Base-by-base conservation (phyloP, 139 green algal genomes). In the Haematococcus sp. region DNA sequence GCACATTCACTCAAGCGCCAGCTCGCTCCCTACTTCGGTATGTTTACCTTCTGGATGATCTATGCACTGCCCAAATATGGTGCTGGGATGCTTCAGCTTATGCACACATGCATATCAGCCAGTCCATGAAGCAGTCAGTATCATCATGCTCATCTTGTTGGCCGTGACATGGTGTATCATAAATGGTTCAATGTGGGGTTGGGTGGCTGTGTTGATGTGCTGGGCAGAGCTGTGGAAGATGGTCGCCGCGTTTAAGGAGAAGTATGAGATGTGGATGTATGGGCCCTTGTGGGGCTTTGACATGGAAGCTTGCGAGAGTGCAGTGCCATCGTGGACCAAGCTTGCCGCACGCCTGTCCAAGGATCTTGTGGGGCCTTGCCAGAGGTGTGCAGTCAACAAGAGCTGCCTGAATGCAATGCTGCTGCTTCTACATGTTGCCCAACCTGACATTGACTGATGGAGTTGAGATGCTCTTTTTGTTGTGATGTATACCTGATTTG, bases 221-320 rank as follows among this genome's bases (percentile, higher is more conserved):
- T 49, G 40, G 7, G 40, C 72, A 79, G 77, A 83, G 44, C 52
- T 83, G 35, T 83, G 77, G 77, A 76, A 74, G 77, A 56, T 83
- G 58, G 72, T 83, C 19, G 30, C 67, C 23, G 59, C 66, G 27
- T 83, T 83, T 72, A 61, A 68, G 5, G 67, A 83, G 58, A 30
- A 59, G 51, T 79, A 83, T 59, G 65, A 83, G 64, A 34, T 40
- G 16, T 83, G 77, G 77, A 83, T 83, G 77, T 83, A 79, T 54
- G 68, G 59, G 25, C 77, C 77, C 7, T 46, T 79, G 27, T 83
- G 78, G 43, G 51, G 2, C 4, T 79, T 79, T 71, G 72, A 83
- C 60, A 64, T 79, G 55, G 77, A 83, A 56, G 55, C 56, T 25
- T 43, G 74, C 28, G 77, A 83, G 72, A 73, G 55, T 19, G 44